Percentiles rank a stretch among this genome's conserved stretches.
Conservation (phyloP, 2,329 filamentous ascomycete genomes). For the Ophiostoma triangulosporum region DNA sequence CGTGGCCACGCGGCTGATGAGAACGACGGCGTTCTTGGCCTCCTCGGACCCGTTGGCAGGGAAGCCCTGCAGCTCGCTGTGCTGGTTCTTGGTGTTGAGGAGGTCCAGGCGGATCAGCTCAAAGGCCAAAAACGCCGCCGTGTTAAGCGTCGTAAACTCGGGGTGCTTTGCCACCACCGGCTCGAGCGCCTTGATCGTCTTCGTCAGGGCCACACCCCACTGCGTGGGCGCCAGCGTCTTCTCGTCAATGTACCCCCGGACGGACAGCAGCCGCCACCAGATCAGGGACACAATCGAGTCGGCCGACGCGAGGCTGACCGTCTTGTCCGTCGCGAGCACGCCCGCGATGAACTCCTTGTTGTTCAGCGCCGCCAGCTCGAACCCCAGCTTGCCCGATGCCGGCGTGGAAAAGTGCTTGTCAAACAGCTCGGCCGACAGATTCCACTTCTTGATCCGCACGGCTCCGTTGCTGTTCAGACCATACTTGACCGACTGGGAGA, state of each 20-base stretch:
- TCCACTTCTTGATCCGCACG: conserved; percentile 50
- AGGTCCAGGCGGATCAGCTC: conserved; percentile 72
- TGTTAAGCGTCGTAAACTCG: conserved; percentile 44
- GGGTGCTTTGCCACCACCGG: conserved; percentile 34
- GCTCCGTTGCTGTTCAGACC: conserved; percentile 26
- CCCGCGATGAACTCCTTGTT: conserved; percentile 44
- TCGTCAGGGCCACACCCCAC: conserved; percentile 71
- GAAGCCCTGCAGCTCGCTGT: conserved; percentile 40
- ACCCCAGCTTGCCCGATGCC: conserved; percentile 31
- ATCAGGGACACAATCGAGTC: conserved; percentile 61
- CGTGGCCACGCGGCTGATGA: conserved; percentile 78
- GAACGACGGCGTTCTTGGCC: conserved; percentile 63
- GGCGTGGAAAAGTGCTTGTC: conserved; percentile 33
- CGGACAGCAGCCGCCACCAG: conserved; percentile 78
- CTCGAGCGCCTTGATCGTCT: conserved; percentile 50
- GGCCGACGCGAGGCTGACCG: conserved; percentile 37
- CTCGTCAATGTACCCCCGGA: conserved; percentile 72
- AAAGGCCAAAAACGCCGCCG: conserved; percentile 69
- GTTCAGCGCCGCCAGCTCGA: conserved; percentile 53
- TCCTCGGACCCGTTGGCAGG: conserved; percentile 48
- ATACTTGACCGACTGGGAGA: conserved; percentile 55
- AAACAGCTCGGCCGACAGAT: conserved; percentile 48
- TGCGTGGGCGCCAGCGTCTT: conserved; percentile 59
- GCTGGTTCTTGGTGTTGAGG: conserved; percentile 54
- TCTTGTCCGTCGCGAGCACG: conserved; percentile 51